A percentile compares a stretch with the other conserved stretches of the same genome.
These are phyloP conservation scores for Cladosporium austrohemisphaericum DNA, from an alignment of 2,329 filamentous ascomycete genomes.

Conservation along the genomic window DNA sequence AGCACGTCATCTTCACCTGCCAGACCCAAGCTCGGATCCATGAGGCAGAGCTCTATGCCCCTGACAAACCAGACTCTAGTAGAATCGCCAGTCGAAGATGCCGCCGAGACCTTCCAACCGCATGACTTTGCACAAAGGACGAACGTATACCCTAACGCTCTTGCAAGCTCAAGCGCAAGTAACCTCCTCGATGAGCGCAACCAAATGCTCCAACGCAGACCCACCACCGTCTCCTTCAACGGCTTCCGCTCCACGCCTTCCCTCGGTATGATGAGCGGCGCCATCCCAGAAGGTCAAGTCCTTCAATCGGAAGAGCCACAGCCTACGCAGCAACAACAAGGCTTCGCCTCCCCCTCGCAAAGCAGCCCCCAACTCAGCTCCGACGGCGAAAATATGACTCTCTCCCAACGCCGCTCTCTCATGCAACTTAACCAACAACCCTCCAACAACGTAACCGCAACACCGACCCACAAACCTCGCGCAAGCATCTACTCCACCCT, in stretches of 20 bases:
- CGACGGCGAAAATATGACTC: slow-evolving; percentile 65
- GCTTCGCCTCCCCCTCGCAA: slow-evolving; percentile 9
- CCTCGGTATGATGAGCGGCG: slow-evolving; percentile 23
- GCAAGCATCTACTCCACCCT: slow-evolving; percentile 12
- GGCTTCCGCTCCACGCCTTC: slow-evolving; percentile 31
- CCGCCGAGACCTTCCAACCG: slow-evolving; percentile 16
- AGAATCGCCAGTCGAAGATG: slow-evolving; percentile 36
- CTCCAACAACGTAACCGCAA: not conserved
- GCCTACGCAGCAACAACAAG: no score
- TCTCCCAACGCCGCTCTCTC: slow-evolving; percentile 57
- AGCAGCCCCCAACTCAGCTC: slow-evolving; percentile 1
- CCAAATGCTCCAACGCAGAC: slow-evolving; percentile 44
- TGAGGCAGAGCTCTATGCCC: slow-evolving; percentile 34
- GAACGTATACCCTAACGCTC: not conserved
- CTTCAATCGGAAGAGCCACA: slow-evolving; percentile 16
- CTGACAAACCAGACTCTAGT: slow-evolving; percentile 32
- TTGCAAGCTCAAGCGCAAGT: slow-evolving; percentile 14
- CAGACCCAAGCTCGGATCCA: slow-evolving; percentile 15
- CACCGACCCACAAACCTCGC: slow-evolving; percentile 16
- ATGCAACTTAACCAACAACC: slow-evolving; percentile 31
- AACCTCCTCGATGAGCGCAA: slow-evolving; percentile 57
- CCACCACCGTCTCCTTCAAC: slow-evolving; percentile 38
- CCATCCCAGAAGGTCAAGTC: slow-evolving; percentile 18
- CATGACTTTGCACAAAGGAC: slow-evolving; percentile 1
- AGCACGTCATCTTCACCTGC: slow-evolving; percentile 12